Base-by-base conservation (phyloP, 208 protist species). In the Zelonia costaricensis region DNA sequence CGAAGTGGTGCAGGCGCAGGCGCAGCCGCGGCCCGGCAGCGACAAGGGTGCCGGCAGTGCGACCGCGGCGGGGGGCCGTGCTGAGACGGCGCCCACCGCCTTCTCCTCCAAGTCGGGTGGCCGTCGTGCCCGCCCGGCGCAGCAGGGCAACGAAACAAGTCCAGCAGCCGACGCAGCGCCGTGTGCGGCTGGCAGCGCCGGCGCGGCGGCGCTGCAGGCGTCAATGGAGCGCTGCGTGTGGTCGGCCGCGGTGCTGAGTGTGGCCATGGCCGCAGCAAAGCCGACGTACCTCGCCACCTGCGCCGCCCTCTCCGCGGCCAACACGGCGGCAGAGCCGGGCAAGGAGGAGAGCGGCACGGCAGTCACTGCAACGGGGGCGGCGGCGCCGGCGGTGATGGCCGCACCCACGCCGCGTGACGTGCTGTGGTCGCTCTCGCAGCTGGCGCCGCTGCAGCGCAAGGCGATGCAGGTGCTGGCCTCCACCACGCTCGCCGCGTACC, bases 151-250 rank as follows among this genome's bases (percentile, higher is more conserved):
- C n/a, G n/a, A n/a, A n/a, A n/a, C n/a, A n/a, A n/a, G n/a, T n/a
- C n/a, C n/a, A n/a, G n/a, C n/a, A n/a, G n/a, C n/a, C n/a, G n/a
- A n/a, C n/a, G n/a, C n/a, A n/a, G n/a, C n/a, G n/a, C n/a, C n/a
- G n/a, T n/a, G n/a, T n/a, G n/a, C n/a, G n/a, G n/a, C n/a, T n/a
- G n/a, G n/a, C n/a, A n/a, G n/a, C n/a, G n/a, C n/a, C n/a, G n/a
- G n/a, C n/a, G n/a, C n/a, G n/a, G n/a, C 98, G 18, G 97, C 95
- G 28, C 92, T 99, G n/a, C 64, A 97, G 74, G 97, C 98, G 63
- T 94, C 83, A 53, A 15, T 64, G 13, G 20, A 46, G 23, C 39
- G 44, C 36, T 31, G 51, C 15, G 35, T 64, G 15, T 64, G 33
- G 58, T n/a, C 33, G 25, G 58, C 47, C 25, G 44, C 23, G 2